Conservation (phyloP, 108 stramenopile species). For the Heterococcus sp. region DNA sequence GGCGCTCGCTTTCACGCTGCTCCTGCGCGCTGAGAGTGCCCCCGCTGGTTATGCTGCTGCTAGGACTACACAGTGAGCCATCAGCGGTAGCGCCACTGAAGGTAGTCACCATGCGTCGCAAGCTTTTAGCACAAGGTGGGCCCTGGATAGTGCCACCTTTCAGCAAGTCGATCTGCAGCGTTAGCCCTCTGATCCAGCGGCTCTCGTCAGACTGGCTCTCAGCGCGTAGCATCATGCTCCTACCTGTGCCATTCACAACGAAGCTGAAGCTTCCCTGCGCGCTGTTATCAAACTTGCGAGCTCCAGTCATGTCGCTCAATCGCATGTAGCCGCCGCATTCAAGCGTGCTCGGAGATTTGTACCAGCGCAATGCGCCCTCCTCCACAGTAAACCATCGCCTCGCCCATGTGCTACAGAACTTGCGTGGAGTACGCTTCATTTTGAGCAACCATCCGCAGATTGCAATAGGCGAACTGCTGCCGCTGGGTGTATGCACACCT, state of each 20-base stretch:
- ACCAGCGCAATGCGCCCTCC: conserved; percentile 34
- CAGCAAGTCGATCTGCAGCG: conserved; percentile 26
- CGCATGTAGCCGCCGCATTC: conserved; percentile 11
- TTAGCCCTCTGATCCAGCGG: conserved; percentile 23
- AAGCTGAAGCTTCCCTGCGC: conserved; percentile 21
- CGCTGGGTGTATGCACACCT: conserved; percentile 24
- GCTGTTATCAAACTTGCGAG: conserved; percentile 4
- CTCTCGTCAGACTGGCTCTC: conserved; percentile 24
- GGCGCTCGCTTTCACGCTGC: too few relatives aligned
- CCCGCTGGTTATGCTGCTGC: background rate
- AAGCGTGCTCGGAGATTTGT: conserved; percentile 3
- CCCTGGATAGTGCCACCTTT: conserved; percentile 40
- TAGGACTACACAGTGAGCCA: background rate
- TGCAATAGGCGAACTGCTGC: conserved; percentile 5
- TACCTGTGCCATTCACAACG: conserved; percentile 3
- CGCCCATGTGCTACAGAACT: conserved; percentile 20
- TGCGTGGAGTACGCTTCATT: conserved; percentile 28
- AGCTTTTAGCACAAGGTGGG: conserved; percentile 18
- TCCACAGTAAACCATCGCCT: conserved; percentile 35
- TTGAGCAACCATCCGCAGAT: conserved; percentile 31
- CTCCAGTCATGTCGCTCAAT: conserved; percentile 12
- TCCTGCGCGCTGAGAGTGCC: too few relatives aligned
- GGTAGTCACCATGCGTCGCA: background rate
- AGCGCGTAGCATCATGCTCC: conserved; percentile 24
- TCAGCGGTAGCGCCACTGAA: too few relatives aligned